Conservation (phyloP, 768 basidiomycete species). For the Russula virescens region DNA sequence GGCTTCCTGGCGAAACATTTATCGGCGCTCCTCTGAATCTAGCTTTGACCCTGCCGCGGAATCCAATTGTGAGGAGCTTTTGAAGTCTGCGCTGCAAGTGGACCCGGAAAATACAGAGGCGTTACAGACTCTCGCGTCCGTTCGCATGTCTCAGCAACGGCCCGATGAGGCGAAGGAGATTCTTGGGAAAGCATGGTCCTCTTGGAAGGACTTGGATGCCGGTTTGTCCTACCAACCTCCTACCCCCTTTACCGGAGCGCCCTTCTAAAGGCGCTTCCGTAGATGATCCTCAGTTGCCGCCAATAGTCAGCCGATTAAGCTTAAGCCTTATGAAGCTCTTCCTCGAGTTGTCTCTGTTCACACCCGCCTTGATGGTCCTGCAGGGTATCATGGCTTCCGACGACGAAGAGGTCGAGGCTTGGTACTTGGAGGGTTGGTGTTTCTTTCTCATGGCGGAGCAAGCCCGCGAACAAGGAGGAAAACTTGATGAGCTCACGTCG, state of each 20-base stretch:
- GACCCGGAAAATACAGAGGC: constrained; percentile 77
- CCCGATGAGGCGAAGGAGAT: constrained; percentile 74
- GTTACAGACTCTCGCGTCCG: constrained; percentile 73
- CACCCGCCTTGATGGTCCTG: constrained; percentile 68
- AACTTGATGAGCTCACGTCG: constrained; percentile 50
- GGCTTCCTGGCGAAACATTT: background rate
- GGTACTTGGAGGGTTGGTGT: constrained; percentile 94
- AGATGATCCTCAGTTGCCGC: constrained; percentile 67
- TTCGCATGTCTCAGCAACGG: constrained; percentile 81
- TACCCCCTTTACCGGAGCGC: background rate
- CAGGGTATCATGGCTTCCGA: constrained; percentile 76
- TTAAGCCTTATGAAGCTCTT: constrained; percentile 74
- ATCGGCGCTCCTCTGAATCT: no score
- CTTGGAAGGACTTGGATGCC: constrained; percentile 65
- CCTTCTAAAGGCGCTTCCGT: background rate
- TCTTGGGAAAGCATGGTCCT: constrained; percentile 60
- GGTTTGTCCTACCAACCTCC: constrained; percentile 30
- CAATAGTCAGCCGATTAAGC: constrained; percentile 67
- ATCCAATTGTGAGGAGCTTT: constrained; percentile 71
- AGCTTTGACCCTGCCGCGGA: constrained; percentile 84
- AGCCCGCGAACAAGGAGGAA: constrained; percentile 49
- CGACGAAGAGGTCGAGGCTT: constrained; percentile 84
- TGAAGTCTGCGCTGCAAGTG: constrained; percentile 63
- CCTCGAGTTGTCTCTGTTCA: constrained; percentile 66
- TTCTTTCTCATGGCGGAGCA: constrained; percentile 80